These are phyloP conservation scores for Trametes versicolor DNA, from an alignment of 1,284 basidiomycete species.

Conservation along the genomic window DNA sequence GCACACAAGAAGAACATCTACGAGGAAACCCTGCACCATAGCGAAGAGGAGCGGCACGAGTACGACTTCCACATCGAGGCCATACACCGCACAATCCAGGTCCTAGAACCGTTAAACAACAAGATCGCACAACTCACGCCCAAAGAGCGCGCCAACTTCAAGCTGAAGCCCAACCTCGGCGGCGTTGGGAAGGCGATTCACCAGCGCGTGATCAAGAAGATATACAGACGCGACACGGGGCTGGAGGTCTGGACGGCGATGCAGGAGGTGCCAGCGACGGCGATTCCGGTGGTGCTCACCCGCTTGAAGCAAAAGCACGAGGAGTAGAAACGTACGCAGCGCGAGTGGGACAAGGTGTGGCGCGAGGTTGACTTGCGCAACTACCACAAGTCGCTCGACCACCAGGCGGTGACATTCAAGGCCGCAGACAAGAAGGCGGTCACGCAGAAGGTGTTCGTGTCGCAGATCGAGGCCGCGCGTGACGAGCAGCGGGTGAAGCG, in stretches of 20 bases:
- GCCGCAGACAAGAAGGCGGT: constrained; percentile 92
- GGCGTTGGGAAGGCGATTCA: constrained; percentile 94
- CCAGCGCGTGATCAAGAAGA: constrained; percentile 95
- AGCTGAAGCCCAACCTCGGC: constrained; percentile 91
- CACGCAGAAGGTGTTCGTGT: constrained; percentile 85
- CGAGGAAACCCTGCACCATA: constrained; percentile 95
- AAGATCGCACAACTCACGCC: constrained; percentile 87
- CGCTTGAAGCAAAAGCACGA: constrained; percentile 97
- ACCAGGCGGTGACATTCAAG: constrained; percentile 94
- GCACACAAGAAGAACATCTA: constrained; percentile 96
- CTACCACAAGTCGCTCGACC: constrained; percentile 93
- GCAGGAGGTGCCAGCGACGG: constrained; percentile 93
- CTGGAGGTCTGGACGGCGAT: constrained; percentile 91
- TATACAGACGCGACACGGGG: constrained; percentile 91
- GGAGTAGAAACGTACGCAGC: constrained; percentile 98
- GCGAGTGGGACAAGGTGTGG: constrained; percentile 99
- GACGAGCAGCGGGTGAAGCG: constrained; percentile 88
- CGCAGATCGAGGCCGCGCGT: constrained; percentile 89
- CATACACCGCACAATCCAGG: constrained; percentile 91
- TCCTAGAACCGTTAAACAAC: constrained; percentile 93
- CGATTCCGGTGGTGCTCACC: constrained; percentile 92
- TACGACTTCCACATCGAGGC: constrained; percentile 99
- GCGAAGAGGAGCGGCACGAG: constrained; percentile 98
- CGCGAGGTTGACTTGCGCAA: constrained; percentile 95
- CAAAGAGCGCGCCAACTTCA: constrained; percentile 88